Conservation (phyloP, 106 monocot genomes). For the Ottelia alismoides region DNA sequence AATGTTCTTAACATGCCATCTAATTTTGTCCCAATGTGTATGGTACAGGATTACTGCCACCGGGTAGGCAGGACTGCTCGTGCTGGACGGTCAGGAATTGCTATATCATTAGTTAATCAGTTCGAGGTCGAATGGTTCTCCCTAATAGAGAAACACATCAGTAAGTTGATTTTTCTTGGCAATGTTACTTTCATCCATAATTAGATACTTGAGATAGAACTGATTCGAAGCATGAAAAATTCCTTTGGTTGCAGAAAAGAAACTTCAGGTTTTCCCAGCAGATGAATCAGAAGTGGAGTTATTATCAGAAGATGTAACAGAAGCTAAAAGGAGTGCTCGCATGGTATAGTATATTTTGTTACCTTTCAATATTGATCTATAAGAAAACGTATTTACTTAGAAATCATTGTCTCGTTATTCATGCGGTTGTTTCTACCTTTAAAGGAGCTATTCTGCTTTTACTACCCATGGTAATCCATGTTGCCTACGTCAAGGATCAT, state of each 20-base stretch:
- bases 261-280: constrained; percentile 23
- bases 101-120: constrained; percentile 66
- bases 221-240: not conserved
- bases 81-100: constrained; percentile 57
- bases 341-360: constrained; percentile 17
- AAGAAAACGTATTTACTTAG: too few species aligned
- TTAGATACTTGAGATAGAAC: not conserved
- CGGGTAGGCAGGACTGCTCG: too few species aligned
- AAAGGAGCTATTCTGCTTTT: too few species aligned
- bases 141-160: constrained; percentile 54
- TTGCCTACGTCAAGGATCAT: too few species aligned
- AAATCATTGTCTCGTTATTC: too few species aligned
- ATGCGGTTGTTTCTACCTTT: too few species aligned
- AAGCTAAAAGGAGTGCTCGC: constrained; percentile 34
- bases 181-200: too few species aligned
- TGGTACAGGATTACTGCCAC: constrained; percentile 54
- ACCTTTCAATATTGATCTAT: too few species aligned
- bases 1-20: too few species aligned
- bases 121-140: constrained; percentile 62
- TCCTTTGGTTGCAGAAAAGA: constrained; percentile 12
- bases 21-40: too few species aligned
- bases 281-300: constrained; percentile 26
- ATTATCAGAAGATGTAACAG: constrained; percentile 27
- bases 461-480: too few species aligned
- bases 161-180: constrained; percentile 19